Conservation (phyloP, 768 basidiomycete genomes). For the Russula sp. region DNA sequence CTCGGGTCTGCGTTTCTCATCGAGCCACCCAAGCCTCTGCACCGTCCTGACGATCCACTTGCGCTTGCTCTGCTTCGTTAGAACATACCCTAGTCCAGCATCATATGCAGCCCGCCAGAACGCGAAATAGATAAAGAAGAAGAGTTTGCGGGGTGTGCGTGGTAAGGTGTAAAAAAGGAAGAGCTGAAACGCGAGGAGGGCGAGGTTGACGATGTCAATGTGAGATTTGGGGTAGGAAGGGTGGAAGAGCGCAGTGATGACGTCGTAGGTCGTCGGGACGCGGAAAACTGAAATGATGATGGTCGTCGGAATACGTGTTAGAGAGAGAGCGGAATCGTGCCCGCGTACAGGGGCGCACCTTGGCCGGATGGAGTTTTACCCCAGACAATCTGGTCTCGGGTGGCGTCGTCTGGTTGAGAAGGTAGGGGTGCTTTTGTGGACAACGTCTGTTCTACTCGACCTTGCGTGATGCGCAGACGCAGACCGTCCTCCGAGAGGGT, state of each 20-base stretch:
- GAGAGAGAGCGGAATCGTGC: background rate
- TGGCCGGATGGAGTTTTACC: slow-evolving; percentile 80
- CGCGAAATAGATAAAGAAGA: slow-evolving; percentile 87
- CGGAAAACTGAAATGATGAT: slow-evolving; percentile 66
- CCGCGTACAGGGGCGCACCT: slow-evolving; percentile 40
- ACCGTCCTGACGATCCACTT: slow-evolving; percentile 88
- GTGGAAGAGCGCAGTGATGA: slow-evolving; percentile 78
- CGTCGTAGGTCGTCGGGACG: slow-evolving; percentile 89
- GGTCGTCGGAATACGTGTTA: slow-evolving; percentile 17
- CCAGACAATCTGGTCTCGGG: slow-evolving; percentile 57
- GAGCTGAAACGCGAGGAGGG: slow-evolving; percentile 70
- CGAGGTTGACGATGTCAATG: slow-evolving; percentile 80
- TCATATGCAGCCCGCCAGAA: slow-evolving; percentile 94
- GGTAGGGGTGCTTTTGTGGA: background rate
- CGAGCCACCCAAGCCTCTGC: slow-evolving; percentile 83
- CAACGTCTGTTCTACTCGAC: background rate
- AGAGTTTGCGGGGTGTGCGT: slow-evolving; percentile 44
- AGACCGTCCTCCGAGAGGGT: background rate
- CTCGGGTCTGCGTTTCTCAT: slow-evolving; percentile 53
- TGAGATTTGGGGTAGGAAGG: slow-evolving; percentile 83
- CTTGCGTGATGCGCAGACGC: slow-evolving; percentile 9
- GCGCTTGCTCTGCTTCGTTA: slow-evolving; percentile 93
- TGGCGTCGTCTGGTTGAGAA: background rate
- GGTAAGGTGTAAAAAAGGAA: slow-evolving; percentile 66
- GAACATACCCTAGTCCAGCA: slow-evolving; percentile 86